Conservation (phyloP, 108 stramenopile genomes). For the Fistulifera pelliculosa region DNA sequence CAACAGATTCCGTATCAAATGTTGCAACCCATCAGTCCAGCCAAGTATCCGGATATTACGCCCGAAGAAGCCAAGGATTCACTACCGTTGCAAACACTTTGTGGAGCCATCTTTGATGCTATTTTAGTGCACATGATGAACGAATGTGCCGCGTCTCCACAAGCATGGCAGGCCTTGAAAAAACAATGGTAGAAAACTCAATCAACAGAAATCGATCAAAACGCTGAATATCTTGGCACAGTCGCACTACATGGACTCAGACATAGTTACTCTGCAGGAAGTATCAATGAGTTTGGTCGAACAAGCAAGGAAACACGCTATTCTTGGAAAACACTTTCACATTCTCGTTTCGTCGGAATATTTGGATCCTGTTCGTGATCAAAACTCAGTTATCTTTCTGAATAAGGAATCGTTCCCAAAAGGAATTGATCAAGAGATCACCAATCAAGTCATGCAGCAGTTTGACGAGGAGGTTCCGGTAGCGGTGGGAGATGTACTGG, state of each 20-base stretch:
- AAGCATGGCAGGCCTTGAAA: slow-evolving; percentile 81
- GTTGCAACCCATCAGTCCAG: slow-evolving; percentile 78
- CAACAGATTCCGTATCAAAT: slow-evolving; percentile 59
- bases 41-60: slow-evolving; percentile 87
- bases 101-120: slow-evolving; percentile 88
- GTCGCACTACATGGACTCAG: slow-evolving; percentile 65
- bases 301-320: slow-evolving; percentile 39
- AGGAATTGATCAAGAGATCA: slow-evolving; percentile 49
- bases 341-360: slow-evolving; percentile 33
- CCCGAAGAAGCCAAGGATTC: slow-evolving; percentile 78
- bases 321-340: slow-evolving; percentile 42
- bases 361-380: slow-evolving; percentile 67
- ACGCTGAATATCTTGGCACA: slow-evolving; percentile 76
- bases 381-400: slow-evolving; percentile 76
- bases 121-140: slow-evolving; percentile 94
- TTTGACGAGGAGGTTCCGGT: slow-evolving; percentile 67
- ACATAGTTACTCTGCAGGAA: slow-evolving; percentile 90
- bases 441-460: slow-evolving; percentile 27
- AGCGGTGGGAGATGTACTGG: slow-evolving; percentile 72
- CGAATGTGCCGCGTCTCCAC: slow-evolving; percentile 42
- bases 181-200: slow-evolving; percentile 81
- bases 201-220: slow-evolving; percentile 81
- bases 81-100: slow-evolving; percentile 83
- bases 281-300: slow-evolving; percentile 78
- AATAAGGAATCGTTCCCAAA: slow-evolving; percentile 49